Conservation (phyloP, 257 asterid genomes). For the Solanum clarkiae region DNA sequence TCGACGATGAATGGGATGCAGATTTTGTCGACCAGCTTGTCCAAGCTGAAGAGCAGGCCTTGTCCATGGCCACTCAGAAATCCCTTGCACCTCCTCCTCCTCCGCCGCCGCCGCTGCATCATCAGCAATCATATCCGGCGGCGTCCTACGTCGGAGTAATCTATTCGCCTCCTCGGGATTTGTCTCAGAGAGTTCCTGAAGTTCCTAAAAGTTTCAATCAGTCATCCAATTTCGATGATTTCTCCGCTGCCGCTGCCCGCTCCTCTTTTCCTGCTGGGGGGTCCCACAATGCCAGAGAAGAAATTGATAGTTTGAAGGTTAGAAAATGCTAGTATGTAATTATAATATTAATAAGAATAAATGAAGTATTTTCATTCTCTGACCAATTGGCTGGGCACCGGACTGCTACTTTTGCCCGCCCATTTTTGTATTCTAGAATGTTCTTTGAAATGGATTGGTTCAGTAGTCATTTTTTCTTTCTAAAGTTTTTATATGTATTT, state of each 20-base stretch:
- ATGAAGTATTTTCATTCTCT: neutral
- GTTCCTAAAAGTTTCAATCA: neutral
- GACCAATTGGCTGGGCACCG: neutral
- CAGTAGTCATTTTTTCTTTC: neutral
- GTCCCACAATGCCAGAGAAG: constrained; percentile 23
- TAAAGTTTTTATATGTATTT: neutral
- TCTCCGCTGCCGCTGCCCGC: neutral
- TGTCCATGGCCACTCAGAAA: constrained; percentile 21
- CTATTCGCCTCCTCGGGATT: constrained; percentile 72
- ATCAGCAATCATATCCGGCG: neutral
- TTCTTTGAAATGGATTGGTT: neutral
- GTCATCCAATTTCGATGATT: neutral
- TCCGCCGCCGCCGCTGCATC: constrained; percentile 1
- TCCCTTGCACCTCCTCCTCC: constrained; percentile 8
- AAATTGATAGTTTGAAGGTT: constrained; percentile 52
- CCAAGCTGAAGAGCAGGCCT: constrained; percentile 32
- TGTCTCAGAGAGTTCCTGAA: constrained; percentile 52
- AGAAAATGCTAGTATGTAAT: neutral
- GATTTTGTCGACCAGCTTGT: constrained; percentile 34
- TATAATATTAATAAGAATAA: neutral
- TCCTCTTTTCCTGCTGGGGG: constrained; percentile 4
- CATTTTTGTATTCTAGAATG: neutral
- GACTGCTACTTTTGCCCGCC: neutral
- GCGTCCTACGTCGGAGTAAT: constrained; percentile 5
- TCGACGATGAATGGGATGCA: constrained; percentile 56